Evolutionary conservation across 805 yeast genomes (phyloP).

Genomic region (Candida nanaspora): DNA sequence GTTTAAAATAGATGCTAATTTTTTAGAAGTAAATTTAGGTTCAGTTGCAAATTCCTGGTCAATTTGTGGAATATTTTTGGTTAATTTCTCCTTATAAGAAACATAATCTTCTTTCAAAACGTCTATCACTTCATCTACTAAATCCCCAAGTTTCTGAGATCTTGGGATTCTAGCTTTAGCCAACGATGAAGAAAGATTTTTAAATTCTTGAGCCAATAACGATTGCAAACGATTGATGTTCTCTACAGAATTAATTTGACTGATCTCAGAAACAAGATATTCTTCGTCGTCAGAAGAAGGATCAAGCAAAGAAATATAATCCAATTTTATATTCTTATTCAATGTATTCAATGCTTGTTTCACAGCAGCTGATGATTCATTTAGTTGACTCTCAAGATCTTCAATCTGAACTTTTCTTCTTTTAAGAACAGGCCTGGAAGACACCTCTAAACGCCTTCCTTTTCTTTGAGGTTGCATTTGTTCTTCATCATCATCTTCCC

Average conservation of each 20-base stretch:
- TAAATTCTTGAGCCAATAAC: conserved; percentile 24
- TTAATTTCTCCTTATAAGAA: conserved; percentile 11
- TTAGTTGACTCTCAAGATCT: not conserved
- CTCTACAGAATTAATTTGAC: conserved; percentile 2
- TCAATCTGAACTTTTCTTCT: too few relatives aligned
- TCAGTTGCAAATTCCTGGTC: conserved; percentile 4
- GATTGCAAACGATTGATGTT: conserved; percentile 12
- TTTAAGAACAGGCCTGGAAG: too few relatives aligned
- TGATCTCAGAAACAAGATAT: not conserved
- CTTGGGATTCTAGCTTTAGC: conserved; percentile 21
- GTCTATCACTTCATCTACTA: conserved; percentile 23
- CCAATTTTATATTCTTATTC: not conserved
- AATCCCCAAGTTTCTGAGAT: conserved; percentile 24
- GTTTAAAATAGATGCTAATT: not conserved
- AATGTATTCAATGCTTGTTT: not conserved
- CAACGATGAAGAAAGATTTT: conserved; percentile 22
- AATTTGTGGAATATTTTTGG: conserved; percentile 8
- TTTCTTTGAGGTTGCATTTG: too few relatives aligned
- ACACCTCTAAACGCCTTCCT: too few relatives aligned
- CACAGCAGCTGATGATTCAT: not conserved
- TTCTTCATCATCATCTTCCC: not conserved
- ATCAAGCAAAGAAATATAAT: not conserved
- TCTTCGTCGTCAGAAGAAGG: not conserved
- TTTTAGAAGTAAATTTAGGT: not conserved
- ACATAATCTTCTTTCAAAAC: conserved; percentile 14